Conservation (phyloP, 148 eudicot species). For the Tetragonia tetragonoides region DNA sequence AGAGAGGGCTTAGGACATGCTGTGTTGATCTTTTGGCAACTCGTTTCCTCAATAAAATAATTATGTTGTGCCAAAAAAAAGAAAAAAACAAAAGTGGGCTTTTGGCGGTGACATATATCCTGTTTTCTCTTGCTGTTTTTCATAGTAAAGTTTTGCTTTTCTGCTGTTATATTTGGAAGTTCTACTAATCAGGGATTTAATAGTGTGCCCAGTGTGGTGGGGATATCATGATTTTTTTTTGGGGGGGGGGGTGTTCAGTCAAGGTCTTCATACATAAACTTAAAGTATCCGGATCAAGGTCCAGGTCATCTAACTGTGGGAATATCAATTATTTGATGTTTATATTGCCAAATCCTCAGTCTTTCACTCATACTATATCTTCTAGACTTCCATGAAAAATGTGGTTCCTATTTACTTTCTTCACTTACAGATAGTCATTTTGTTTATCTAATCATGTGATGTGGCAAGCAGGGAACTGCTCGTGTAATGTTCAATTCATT, state of each 20-base stretch:
- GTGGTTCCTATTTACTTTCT: background rate
- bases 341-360: background rate
- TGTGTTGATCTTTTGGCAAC: too few species aligned
- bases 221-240: too few species aligned
- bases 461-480: constrained; percentile 81
- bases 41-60: too few species aligned
- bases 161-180: background rate
- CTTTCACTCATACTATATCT: background rate
- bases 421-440: background rate
- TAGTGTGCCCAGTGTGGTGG: background rate
- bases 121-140: too few species aligned
- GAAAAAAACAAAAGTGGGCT: too few species aligned
- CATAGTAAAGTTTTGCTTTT: background rate
- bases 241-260: too few species aligned
- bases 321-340: background rate
- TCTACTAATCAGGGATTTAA: background rate
- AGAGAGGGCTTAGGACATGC: too few species aligned
- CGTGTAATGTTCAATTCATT: constrained; percentile 96
- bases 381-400: background rate
- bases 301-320: background rate
- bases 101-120: too few species aligned
- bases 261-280: too few species aligned
- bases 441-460: constrained; percentile 29
- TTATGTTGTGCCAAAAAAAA: too few species aligned
- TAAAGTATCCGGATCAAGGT: background rate